phyloP scores from a whole-genome alignment of 495 filamentous ascomycete genomes.

The Zalerion maritima region DNA sequence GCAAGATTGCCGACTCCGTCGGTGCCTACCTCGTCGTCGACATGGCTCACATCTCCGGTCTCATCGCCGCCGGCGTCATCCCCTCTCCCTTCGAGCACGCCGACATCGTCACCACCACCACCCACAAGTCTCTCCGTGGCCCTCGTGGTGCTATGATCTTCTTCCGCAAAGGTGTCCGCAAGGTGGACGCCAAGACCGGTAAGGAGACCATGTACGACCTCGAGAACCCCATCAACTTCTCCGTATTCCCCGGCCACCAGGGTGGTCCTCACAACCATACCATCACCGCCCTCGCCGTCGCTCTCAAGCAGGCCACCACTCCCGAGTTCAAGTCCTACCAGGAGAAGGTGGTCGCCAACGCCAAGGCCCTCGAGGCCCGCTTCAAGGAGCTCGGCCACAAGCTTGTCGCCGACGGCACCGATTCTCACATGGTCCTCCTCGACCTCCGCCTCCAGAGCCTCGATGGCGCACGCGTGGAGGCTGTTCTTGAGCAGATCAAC shows the following conservation, averaged over 20 bases:
- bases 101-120: slow-evolving; percentile 97
- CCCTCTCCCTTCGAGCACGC: slow-evolving; percentile 87
- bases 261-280: slow-evolving; percentile 99
- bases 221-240: slow-evolving; percentile 94
- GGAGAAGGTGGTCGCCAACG: slow-evolving; percentile 79
- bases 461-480: slow-evolving; percentile 92
- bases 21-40: slow-evolving; percentile 92
- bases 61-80: slow-evolving; percentile 86
- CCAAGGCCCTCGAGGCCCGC: slow-evolving; percentile 71
- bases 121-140: slow-evolving; percentile 97
- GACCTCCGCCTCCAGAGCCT: slow-evolving; percentile 68
- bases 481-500: slow-evolving; percentile 92
- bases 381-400: slow-evolving; percentile 76
- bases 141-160: slow-evolving; percentile 99
- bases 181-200: slow-evolving; percentile 72
- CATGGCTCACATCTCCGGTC: slow-evolving; percentile 97
- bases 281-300: slow-evolving; percentile 94
- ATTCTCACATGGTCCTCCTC: slow-evolving; percentile 96
- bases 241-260: slow-evolving; percentile 98
- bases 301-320: slow-evolving; percentile 83
- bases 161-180: slow-evolving; percentile 91
- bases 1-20: slow-evolving; percentile 86
- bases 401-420: slow-evolving; percentile 90
- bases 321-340: slow-evolving; percentile 97
- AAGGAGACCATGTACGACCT: slow-evolving; percentile 89